These are phyloP conservation scores for Dendrocalamus sinicus DNA, from an alignment of 176 grass and related monocot species.

Conservation along the genomic window DNA sequence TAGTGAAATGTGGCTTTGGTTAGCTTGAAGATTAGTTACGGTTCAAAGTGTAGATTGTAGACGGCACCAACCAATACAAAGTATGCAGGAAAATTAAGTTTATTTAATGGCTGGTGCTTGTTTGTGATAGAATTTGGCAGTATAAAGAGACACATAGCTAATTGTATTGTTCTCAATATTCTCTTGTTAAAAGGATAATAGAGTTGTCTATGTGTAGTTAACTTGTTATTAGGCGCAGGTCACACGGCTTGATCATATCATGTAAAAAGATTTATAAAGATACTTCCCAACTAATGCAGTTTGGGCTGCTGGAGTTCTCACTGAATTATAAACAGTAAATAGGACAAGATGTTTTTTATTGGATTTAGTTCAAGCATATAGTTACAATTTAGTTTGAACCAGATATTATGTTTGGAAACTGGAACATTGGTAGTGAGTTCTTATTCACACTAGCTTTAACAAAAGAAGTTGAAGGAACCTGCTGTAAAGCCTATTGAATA, in stretches of 20 bases:
- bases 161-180: not conserved
- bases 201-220: not conserved
- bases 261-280: not conserved
- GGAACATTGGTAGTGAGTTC: not conserved
- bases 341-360: not conserved
- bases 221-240: not conserved
- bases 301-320: conserved; percentile 2
- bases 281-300: not conserved
- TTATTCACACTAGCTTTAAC: not conserved
- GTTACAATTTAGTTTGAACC: not conserved
- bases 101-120: not conserved
- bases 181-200: not conserved
- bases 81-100: not conserved
- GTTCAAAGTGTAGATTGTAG: not conserved
- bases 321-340: conserved; percentile 9
- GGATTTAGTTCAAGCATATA: not conserved
- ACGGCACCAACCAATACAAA: not conserved
- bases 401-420: not conserved
- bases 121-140: not conserved
- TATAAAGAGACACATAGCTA: not conserved
- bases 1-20: not conserved
- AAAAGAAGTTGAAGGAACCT: not conserved
- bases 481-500: not conserved
- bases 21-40: not conserved
- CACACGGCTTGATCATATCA: not conserved